Evolutionary conservation across 2,329 filamentous ascomycete genomes (phyloP), one percentile per base, ranked within the genome.

Genomic region (Thelonectria olida): DNA sequence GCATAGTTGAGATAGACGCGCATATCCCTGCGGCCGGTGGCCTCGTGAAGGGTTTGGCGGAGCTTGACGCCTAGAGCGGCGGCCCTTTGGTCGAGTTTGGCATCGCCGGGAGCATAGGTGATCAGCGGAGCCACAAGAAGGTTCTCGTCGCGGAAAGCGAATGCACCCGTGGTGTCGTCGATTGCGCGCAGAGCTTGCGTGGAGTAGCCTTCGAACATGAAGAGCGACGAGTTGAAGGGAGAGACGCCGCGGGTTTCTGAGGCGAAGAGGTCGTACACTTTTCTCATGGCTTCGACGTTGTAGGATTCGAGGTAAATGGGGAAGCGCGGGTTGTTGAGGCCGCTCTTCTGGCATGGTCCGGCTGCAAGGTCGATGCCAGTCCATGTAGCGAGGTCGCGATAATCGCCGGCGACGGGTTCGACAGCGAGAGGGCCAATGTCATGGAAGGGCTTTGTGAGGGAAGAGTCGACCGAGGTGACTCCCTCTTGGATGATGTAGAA

Each of bases 161-260:
- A 72, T 7, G 69, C 67, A 20, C 55, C 39, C 2, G 51, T 60
- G 9, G 53, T 15, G 2, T 20, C 15, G 27, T 54, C 15, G 0
- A 50, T 38, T 0, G 49, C 39, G 3, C 66, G 62, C 1, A 72
- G 79, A 2, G 79, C 84, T 20, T 79, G 71, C 7, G 70, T 73
- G 1, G 83, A 79, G 72, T 87, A 88, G 3, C 82, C 82, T 67
- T 88, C 85, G 54, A 87, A 83, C 79, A 87, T 81, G 73, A 86
- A 83, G 44, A 86, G 74, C 2, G 69, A 71, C 19, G 52, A 58
- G 47, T 45, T 64, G 31, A 71, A 69, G 12, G 62, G 67, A 9
- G 68, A 62, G 31, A 31, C 15, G 1, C 54, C 42, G 0, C 55
- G 47, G 2, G 62, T 68, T 13, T 66, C 61, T 4, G 54, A 19